Evolutionary conservation across 1,139 yeast species (phyloP).

Genomic region (Protomyces inundatus): DNA sequence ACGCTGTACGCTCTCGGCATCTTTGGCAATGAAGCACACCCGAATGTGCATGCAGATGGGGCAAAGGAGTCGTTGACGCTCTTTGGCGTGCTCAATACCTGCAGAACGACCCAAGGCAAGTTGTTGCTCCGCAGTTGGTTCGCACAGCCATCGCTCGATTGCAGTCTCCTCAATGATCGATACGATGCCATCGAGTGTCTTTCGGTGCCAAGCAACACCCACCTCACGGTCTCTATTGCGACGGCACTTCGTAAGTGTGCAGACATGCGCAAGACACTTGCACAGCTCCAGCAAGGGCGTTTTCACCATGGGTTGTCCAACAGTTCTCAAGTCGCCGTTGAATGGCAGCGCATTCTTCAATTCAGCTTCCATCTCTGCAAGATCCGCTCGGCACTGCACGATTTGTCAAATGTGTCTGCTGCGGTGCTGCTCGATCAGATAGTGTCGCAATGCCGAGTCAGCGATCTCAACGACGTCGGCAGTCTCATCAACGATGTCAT

Average conservation of each 20-base stretch:
- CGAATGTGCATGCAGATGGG: conserved; percentile 28
- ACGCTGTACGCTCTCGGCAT: conserved; percentile 40
- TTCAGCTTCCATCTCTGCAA: conserved; percentile 32
- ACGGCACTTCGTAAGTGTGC: conserved; percentile 35
- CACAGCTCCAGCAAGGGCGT: conserved; percentile 37
- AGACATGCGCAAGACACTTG: conserved; percentile 36
- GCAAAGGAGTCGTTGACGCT: conserved; percentile 29
- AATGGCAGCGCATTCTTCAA: conserved; percentile 6
- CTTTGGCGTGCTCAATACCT: conserved; percentile 34
- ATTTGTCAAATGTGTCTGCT: conserved; percentile 14
- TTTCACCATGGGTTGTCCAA: conserved; percentile 37
- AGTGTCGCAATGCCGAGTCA: conserved; percentile 28
- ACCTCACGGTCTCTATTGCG: conserved; percentile 30
- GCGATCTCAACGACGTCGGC: conserved; percentile 28
- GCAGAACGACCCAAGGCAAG: conserved; percentile 39
- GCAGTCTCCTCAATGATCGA: conserved; percentile 36
- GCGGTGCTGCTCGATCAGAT: conserved; percentile 27
- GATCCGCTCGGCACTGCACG: conserved; percentile 30
- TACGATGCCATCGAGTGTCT: conserved; percentile 37
- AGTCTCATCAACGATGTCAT: conserved; percentile 35
- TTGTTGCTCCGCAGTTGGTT: conserved; percentile 40
- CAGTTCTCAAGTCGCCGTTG: conserved; percentile 29
- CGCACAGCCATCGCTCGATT: conserved; percentile 39
- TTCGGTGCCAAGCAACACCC: conserved; percentile 32
- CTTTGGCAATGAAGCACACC: conserved; percentile 34